phyloP scores from a whole-genome alignment of 805 yeast species.

The Myxozyma neotropica region DNA sequence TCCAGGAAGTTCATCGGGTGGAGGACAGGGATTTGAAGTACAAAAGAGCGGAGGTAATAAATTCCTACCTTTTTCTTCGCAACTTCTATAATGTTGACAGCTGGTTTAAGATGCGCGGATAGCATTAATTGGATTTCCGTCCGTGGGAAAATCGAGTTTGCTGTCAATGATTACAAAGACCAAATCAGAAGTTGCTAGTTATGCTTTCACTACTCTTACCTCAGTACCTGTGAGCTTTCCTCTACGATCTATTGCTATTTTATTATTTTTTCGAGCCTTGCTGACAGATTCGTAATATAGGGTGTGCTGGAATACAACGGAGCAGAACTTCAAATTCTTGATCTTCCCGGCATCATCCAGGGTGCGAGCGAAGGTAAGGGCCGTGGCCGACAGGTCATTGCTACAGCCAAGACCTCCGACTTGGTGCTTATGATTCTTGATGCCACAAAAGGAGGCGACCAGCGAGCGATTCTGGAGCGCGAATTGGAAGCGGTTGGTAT shows the following conservation, averaged over 20 bases:
- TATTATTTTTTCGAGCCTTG: not conserved
- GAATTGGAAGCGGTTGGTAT: conserved; percentile 95
- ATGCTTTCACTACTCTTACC: conserved; percentile 93
- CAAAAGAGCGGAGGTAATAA: conserved; percentile 76
- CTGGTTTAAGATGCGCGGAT: conserved; percentile 74
- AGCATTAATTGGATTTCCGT: conserved; percentile 93
- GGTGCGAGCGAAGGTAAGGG: conserved; percentile 98
- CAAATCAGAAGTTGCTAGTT: conserved; percentile 90
- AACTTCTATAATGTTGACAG: no score
- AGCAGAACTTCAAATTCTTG: conserved; percentile 96
- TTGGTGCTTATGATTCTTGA: conserved; percentile 89
- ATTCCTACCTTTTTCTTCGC: not conserved
- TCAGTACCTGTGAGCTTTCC: conserved; percentile 70
- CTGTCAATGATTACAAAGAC: conserved; percentile 88
- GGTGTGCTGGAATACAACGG: conserved; percentile 95
- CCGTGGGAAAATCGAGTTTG: conserved; percentile 94
- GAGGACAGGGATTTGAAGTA: conserved; percentile 91
- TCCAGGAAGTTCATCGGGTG: conserved; percentile 65
- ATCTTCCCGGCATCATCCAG: conserved; percentile 93
- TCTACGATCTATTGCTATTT: not conserved
- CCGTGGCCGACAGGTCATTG: conserved; percentile 94
- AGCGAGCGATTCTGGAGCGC: conserved; percentile 78
- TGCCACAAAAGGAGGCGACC: conserved; percentile 92
- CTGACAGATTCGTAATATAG: not conserved
- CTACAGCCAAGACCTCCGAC: conserved; percentile 92